Conservation (phyloP, 345 rosid genomes). For the Ceriops zippeliana region DNA sequence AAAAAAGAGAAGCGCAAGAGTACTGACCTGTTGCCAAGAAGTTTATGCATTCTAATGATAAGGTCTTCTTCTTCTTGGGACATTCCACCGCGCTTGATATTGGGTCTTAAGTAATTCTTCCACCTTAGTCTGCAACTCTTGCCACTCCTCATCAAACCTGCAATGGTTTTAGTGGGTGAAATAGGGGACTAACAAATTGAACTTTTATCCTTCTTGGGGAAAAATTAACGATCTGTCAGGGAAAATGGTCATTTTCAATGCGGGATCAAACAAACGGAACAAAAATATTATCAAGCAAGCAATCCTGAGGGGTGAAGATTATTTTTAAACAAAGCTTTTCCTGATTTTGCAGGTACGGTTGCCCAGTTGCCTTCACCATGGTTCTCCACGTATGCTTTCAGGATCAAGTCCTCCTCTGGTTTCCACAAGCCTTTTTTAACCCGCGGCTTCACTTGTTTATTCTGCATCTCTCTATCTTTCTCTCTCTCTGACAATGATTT, state of each 20-base stretch:
- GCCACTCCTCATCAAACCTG: conserved; percentile 76
- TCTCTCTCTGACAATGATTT: conserved; percentile 2
- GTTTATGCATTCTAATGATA: conserved; percentile 85
- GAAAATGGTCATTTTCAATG: no score
- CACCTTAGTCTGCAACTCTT: conserved; percentile 89
- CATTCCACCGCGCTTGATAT: conserved; percentile 74
- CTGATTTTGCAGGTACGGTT: conserved; percentile 57
- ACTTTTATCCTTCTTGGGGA: no score
- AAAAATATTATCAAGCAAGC: no score
- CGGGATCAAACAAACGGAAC: no score
- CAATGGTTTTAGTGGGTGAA: not conserved
- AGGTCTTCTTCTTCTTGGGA: conserved; percentile 79
- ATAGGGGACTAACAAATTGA: not conserved
- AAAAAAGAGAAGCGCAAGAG: not conserved
- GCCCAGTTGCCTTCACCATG: conserved; percentile 93
- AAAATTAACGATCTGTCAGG: no score
- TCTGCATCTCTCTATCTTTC: conserved; percentile 31
- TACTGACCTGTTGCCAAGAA: conserved; percentile 67
- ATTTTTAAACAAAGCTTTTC: conserved; percentile 9
- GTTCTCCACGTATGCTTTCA: conserved; percentile 59
- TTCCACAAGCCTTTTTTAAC: conserved; percentile 75
- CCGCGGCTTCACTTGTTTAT: conserved; percentile 32
- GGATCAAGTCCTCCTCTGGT: conserved; percentile 77
- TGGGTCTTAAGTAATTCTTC: conserved; percentile 80
- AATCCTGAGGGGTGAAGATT: not conserved